Evolutionary conservation across 345 rosid genomes (phyloP), one percentile per base, ranked within the genome.

Genomic region (Eucalyptus polybractea): DNA sequence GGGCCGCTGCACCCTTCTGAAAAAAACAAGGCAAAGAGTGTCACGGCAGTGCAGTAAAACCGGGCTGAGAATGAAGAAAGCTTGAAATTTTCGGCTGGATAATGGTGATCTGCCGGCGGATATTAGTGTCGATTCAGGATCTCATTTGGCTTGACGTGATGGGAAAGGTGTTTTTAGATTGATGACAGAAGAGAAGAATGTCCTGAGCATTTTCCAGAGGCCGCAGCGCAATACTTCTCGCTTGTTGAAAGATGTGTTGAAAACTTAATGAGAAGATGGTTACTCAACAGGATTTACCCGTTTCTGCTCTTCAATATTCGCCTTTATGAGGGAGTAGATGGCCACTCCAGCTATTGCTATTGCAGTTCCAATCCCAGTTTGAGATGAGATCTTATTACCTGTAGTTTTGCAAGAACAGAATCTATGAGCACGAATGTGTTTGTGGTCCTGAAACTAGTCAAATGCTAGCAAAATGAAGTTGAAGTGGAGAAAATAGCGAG

Each of bases 281-380:
- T 33, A 72, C 45, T 76, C 47, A 11, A 76, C 47, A 37, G 14
- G n/a, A 93, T 96, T 93, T 86, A 96, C 98, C 91, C 93, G 94
- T 93, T 96, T 97, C 94, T 96, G 98, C 90, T 97, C 99, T 92
- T 97, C 99, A 86, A 96, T 93, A 94, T 93, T 96, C 87, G 99
- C 99, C 94, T 97, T 97, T 88, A 96, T 95, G 93, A 91, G 49
- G 54, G 99, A 97, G 95, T 97, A 96, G 86, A 94, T 69, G 72
- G 98, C 99, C 56, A 97, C 98, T 72, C 99, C 98, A 89, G 95
- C 97, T 91, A 98, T 98, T 37, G 99, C 99, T 88, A 98, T 93
- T 89, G 51, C 86, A 56, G 98, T 97, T 88, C 99, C 99, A 54
- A 98, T 96, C 37, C 96, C 99, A 29, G 99, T 98, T 91, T 97